Conservation (phyloP, 805 yeast species). For the Scheffersomyces lignosus region DNA sequence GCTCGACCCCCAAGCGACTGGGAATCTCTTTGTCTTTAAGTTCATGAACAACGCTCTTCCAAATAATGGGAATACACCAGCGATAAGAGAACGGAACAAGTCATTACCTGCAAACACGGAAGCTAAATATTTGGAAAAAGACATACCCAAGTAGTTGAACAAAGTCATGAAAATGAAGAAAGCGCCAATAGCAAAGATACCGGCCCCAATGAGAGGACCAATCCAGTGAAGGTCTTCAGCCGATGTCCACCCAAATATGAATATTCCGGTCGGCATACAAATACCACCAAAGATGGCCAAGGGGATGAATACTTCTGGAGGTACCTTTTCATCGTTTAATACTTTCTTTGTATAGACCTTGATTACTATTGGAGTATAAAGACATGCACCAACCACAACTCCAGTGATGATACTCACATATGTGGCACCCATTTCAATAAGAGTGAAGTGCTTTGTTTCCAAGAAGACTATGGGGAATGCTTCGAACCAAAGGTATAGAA, state of each 20-base stretch:
- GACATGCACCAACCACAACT: constrained; percentile 34
- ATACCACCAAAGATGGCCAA: constrained; percentile 42
- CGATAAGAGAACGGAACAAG: constrained; percentile 49
- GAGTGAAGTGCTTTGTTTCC: constrained; percentile 44
- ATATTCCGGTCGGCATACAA: constrained; percentile 43
- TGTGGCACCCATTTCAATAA: constrained; percentile 47
- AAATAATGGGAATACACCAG: constrained; percentile 62
- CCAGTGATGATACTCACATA: constrained; percentile 50
- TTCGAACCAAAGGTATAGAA: constrained; percentile 55
- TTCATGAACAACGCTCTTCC: constrained; percentile 57
- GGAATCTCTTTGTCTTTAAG: constrained; percentile 47
- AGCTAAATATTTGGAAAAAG: constrained; percentile 49
- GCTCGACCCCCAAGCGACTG: constrained; percentile 58
- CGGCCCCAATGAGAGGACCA: constrained; percentile 45
- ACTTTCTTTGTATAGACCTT: constrained; percentile 19
- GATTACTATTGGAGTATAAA: constrained; percentile 27
- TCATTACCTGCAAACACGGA: too few species aligned
- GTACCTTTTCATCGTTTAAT: constrained; percentile 23
- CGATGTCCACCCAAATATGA: constrained; percentile 54
- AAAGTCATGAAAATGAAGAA: constrained; percentile 51
- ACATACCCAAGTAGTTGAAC: constrained; percentile 46
- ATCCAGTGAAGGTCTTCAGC: constrained; percentile 47
- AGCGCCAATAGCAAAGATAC: constrained; percentile 37
- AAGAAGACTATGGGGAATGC: constrained; percentile 60
- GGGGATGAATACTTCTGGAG: constrained; percentile 46